Evolutionary conservation across 2,329 filamentous ascomycete genomes (phyloP), one percentile per base, ranked within the genome.

Genomic region (Didymella lethalis): DNA sequence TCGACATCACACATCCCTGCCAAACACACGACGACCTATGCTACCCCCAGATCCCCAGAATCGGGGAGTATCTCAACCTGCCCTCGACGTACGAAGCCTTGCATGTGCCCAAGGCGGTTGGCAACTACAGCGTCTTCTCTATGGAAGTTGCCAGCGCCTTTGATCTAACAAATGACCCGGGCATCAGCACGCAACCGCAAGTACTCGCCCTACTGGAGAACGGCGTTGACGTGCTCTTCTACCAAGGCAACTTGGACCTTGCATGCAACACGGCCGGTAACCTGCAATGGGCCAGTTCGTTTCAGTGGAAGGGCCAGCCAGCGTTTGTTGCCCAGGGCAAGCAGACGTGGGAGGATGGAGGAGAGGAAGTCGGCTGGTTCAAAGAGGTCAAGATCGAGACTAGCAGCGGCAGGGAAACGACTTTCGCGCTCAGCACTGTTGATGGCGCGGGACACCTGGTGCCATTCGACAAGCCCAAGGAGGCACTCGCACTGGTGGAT

Each of bases 251-350:
- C 50, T 61, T 78, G 1, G 77, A 79, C 56, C 67, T 79, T 46
- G 77, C 76, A 8, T 80, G 78, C 53, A 80, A 80, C 51, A 78
- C 77, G 7, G 77, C 76, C 11, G 76, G 77, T 0, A 79, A 77
- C 41, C 69, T 59, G 53, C 67, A 76, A 28, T 80, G 76, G 76
- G 77, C 79, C 18, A 76, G 74, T 18, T 73, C 69, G 10, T 72
- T 82, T 70, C 59, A 68, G 2, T 83, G 80, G 80, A 79, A 77
- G 50, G 79, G 79, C 1, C 79, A 81, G 64, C 70, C 79, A 2
- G 77, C 76, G 11, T 82, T 81, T 65, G 74, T 73, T 0, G 67
- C 75, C 7, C 71, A 78, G 64, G 45, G 63, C 11, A 72, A 71
- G 62, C 61, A 59, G 48, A 31, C 28, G 6, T 76, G 73, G 73